These are phyloP conservation scores for Cladosporium sp. DNA, from an alignment of 2,329 filamentous ascomycete genomes.

Conservation along the genomic window DNA sequence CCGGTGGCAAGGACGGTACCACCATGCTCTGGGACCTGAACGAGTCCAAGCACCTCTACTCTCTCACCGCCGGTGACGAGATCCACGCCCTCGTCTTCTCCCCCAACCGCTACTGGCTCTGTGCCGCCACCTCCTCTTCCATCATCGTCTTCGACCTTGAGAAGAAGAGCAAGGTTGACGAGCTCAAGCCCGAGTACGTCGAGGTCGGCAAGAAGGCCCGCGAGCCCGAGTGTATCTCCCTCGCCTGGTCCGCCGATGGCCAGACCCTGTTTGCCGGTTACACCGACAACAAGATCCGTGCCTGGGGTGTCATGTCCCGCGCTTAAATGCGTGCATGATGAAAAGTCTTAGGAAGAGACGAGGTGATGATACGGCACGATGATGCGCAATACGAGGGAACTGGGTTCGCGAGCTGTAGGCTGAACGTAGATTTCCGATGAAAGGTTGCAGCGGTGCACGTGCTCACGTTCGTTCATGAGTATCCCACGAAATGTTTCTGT, in stretches of 20 bases:
- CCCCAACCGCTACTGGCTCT: slow-evolving; percentile 99
- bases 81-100: slow-evolving; percentile 99
- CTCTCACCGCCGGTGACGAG: slow-evolving; percentile 98
- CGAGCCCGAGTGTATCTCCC: slow-evolving; percentile 95
- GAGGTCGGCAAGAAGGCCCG: slow-evolving; percentile 98
- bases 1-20: slow-evolving; percentile 98
- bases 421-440: slow-evolving; percentile 36
- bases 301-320: slow-evolving; percentile 96
- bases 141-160: slow-evolving; percentile 99
- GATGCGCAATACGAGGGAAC: slow-evolving; percentile 41
- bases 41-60: slow-evolving; percentile 99
- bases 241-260: slow-evolving; percentile 97
- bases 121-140: slow-evolving; percentile 92
- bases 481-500: slow-evolving; percentile 15
- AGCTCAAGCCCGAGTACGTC: slow-evolving; percentile 98
- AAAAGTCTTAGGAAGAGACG: slow-evolving; percentile 2
- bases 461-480: slow-evolving; percentile 24
- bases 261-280: slow-evolving; percentile 99
- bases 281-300: slow-evolving; percentile 99
- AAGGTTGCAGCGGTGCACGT: slow-evolving; percentile 39
- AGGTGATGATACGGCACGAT: slow-evolving; percentile 33
- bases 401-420: slow-evolving; percentile 28
- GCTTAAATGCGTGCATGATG: slow-evolving; percentile 41
- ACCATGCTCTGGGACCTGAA: slow-evolving; percentile 99
- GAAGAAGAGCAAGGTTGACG: slow-evolving; percentile 99